Evolutionary conservation across 495 filamentous ascomycete genomes (phyloP).

Genomic region (Bombardia bombarda): DNA sequence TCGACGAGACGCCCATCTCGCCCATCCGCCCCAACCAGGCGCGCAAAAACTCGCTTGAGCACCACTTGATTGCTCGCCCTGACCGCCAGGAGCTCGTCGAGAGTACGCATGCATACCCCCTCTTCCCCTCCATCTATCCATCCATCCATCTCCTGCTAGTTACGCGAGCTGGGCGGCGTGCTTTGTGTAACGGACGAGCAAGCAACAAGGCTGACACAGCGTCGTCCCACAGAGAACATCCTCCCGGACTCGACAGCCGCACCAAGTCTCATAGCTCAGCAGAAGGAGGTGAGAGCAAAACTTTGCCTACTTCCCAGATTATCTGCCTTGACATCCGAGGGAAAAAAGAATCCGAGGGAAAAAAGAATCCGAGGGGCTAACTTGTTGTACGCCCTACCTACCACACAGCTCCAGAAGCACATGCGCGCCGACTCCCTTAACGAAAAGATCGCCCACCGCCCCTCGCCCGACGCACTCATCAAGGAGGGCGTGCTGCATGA

Average conservation of each 20-base stretch:
- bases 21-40: conserved; percentile 44
- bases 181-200: neutral
- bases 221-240: conserved; percentile 55
- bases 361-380: too few species aligned
- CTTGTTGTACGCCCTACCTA: too few species aligned
- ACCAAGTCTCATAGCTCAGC: conserved; percentile 65
- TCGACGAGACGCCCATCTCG: conserved; percentile 57
- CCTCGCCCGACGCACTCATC: conserved; percentile 65
- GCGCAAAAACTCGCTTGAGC: conserved; percentile 83
- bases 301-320: too few species aligned
- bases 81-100: conserved; percentile 78
- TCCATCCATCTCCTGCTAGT: neutral
- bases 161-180: too few species aligned
- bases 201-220: conserved; percentile 3
- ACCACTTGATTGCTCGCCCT: conserved; percentile 71
- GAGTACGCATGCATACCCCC: conserved; percentile 43
- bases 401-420: conserved; percentile 68
- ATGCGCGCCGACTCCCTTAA: conserved; percentile 81
- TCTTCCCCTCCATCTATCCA: conserved; percentile 1
- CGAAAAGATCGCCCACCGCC: conserved; percentile 69
- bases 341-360: too few species aligned
- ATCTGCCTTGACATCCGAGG: too few species aligned
- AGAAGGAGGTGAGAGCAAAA: conserved; percentile 47
- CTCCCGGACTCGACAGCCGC: conserved; percentile 69
- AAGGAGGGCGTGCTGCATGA: conserved; percentile 68